A percentile compares a stretch with the other conserved stretches of the same genome.
phyloP scores from a whole-genome alignment of 208 protist species.

The Naegleria fowleri region DNA sequence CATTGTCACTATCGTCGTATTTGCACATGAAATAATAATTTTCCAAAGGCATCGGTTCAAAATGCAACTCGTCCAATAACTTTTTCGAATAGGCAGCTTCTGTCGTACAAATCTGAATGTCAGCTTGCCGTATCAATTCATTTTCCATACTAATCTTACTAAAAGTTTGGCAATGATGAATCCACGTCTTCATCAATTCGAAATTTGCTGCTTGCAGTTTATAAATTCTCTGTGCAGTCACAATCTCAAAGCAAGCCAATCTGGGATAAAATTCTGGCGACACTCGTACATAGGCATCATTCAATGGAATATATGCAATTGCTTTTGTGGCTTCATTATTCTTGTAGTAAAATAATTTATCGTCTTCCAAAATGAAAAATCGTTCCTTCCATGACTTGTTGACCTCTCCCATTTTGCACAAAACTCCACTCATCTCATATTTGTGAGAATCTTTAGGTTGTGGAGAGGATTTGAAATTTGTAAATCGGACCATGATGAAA shows the following conservation, averaged over 20 bases:
- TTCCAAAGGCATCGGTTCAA: background rate
- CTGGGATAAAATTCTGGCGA: background rate
- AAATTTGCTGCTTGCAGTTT: background rate
- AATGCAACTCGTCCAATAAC: background rate
- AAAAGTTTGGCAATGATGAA: background rate
- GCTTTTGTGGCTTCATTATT: background rate
- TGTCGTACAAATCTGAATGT: background rate
- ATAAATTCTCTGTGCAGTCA: background rate
- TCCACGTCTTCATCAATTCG: background rate
- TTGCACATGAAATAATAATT: background rate
- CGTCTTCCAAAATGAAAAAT: background rate
- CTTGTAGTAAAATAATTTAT: conserved; percentile 28
- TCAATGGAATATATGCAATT: background rate
- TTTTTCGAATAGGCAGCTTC: background rate
- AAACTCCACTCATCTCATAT: background rate
- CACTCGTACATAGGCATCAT: conserved; percentile 1
- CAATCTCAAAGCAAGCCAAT: conserved; percentile 3
- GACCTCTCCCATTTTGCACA: conserved; percentile 7
- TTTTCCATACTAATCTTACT: background rate
- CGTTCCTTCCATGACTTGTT: conserved; percentile 25
- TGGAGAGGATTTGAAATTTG: conserved; percentile 3
- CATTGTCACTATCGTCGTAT: background rate
- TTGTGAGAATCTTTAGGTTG: background rate
- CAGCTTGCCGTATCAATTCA: background rate
- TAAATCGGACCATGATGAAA: background rate